Evolutionary conservation across 2,329 filamentous ascomycete genomes (phyloP).

Genomic region (Xylariaceae sp.): DNA sequence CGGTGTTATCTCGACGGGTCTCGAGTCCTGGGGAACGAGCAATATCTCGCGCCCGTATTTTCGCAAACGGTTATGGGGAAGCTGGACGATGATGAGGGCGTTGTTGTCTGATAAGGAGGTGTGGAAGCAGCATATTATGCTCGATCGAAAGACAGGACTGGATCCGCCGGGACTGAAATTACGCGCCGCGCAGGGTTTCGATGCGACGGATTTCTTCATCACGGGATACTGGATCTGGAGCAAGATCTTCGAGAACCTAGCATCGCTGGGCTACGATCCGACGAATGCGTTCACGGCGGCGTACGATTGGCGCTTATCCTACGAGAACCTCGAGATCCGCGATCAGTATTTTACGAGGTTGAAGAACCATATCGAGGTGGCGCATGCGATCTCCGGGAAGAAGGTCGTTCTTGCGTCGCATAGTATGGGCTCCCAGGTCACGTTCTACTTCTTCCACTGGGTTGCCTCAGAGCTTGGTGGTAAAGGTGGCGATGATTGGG

Average conservation of each 20-base stretch:
- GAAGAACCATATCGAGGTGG: constrained; percentile 85
- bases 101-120: constrained; percentile 86
- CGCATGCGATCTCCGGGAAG: constrained; percentile 62
- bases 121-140: constrained; percentile 97
- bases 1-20: constrained; percentile 91
- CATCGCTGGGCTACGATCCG: constrained; percentile 92
- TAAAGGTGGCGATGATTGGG: constrained; percentile 78
- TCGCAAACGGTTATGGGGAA: constrained; percentile 90
- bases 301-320: constrained; percentile 91
- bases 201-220: constrained; percentile 93
- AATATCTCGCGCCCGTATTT: constrained; percentile 85
- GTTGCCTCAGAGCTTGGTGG: constrained; percentile 76
- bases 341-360: constrained; percentile 93
- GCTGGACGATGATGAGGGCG: constrained; percentile 98
- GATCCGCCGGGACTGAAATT: constrained; percentile 89
- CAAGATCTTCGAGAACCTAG: constrained; percentile 95
- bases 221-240: constrained; percentile 98
- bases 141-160: constrained; percentile 84
- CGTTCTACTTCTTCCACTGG: constrained; percentile 80
- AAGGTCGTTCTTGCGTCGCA: constrained; percentile 88
- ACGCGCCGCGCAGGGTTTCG: constrained; percentile 90
- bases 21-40: constrained; percentile 94
- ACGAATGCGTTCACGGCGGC: constrained; percentile 64
- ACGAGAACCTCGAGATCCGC: constrained; percentile 78
- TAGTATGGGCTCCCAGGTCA: constrained; percentile 95